phyloP scores from a whole-genome alignment of 805 yeast species.

The Candida namnaoensis region DNA sequence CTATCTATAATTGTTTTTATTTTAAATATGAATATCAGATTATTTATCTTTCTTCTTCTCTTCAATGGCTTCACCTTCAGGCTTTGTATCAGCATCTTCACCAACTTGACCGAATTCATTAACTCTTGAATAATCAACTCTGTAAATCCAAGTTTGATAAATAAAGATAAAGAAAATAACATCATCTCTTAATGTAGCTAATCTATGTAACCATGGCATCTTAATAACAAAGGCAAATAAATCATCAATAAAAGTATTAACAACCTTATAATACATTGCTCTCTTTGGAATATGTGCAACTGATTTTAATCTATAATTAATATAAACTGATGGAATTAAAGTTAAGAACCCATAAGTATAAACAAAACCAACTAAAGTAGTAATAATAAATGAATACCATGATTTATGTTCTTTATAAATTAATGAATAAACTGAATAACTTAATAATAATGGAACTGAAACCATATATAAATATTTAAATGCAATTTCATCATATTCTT shows the following conservation, averaged over 20 bases:
- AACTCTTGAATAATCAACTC: constrained; percentile 28
- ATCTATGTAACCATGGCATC: constrained; percentile 31
- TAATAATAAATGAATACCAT: constrained; percentile 31
- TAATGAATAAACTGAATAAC: constrained; percentile 27
- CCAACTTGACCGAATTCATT: constrained; percentile 31
- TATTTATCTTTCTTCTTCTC: neutral
- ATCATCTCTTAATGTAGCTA: constrained; percentile 32
- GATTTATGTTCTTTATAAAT: constrained; percentile 29
- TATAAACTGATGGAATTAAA: constrained; percentile 29
- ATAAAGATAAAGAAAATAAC: constrained; percentile 30
- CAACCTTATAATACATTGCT: constrained; percentile 31
- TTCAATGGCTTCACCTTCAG: constrained; percentile 6
- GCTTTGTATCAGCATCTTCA: constrained; percentile 13
- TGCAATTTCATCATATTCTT: constrained; percentile 31
- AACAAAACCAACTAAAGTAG: constrained; percentile 30
- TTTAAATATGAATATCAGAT: too few relatives aligned
- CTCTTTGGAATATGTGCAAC: constrained; percentile 32
- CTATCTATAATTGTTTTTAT: too few relatives aligned
- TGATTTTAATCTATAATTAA: constrained; percentile 31
- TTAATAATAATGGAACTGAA: constrained; percentile 25
- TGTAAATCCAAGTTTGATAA: constrained; percentile 30
- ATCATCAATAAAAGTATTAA: constrained; percentile 32
- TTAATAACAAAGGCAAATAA: constrained; percentile 31
- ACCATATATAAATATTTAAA: constrained; percentile 27
- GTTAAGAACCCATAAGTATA: constrained; percentile 33